These are phyloP conservation scores for Mycena crocata DNA, from an alignment of 768 basidiomycete species.

Conservation along the genomic window DNA sequence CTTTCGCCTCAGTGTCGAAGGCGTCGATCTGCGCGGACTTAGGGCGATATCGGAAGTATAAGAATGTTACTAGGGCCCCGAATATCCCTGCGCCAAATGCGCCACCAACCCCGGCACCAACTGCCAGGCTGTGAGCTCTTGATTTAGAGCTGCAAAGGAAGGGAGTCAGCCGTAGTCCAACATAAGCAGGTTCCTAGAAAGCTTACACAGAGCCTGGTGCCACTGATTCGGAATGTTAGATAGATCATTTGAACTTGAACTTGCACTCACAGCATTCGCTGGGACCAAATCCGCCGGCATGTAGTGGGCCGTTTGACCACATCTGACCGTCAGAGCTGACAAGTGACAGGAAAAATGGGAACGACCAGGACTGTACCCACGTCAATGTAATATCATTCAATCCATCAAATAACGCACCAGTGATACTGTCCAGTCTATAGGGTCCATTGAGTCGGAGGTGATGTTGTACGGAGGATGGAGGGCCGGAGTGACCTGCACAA, in stretches of 20 bases:
- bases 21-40: constrained; percentile 13
- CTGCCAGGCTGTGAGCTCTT: constrained; percentile 31
- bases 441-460: constrained; percentile 50
- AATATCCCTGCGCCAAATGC: constrained; percentile 32
- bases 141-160: constrained; percentile 17
- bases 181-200: neutral
- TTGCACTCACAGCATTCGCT: constrained; percentile 45
- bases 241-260: neutral
- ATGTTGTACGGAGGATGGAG: constrained; percentile 65
- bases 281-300: constrained; percentile 53
- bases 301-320: constrained; percentile 65
- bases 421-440: constrained; percentile 54
- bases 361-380: constrained; percentile 57
- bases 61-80: constrained; percentile 25
- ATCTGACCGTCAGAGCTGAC: constrained; percentile 57
- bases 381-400: too few species aligned
- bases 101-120: constrained; percentile 36
- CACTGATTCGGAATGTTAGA: constrained; percentile 35
- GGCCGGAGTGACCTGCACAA: constrained; percentile 61
- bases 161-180: neutral
- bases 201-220: constrained; percentile 50
- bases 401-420: too few species aligned
- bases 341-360: constrained; percentile 62
- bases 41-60: constrained; percentile 13
- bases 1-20: neutral